A percentile compares a stretch with the other conserved stretches of the same genome.
Evolutionary conservation across 2,329 filamentous ascomycete genomes (phyloP).

Genomic region (Blastomyces gilchristii): DNA sequence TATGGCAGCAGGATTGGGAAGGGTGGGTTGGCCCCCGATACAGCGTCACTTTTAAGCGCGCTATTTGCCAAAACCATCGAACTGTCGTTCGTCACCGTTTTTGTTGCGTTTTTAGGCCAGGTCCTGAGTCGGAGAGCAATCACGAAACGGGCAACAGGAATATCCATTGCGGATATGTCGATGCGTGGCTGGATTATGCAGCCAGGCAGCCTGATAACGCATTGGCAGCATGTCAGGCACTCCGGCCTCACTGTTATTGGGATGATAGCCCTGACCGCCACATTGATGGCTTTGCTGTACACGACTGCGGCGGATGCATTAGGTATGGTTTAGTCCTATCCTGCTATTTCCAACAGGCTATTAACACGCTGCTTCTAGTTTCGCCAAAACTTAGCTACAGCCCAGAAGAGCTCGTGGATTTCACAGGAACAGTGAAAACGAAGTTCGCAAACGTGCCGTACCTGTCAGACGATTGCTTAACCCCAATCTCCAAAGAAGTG

Average conservation of each 20-base stretch:
- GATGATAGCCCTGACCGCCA: conserved; percentile 52
- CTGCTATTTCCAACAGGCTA: not conserved
- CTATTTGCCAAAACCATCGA: conserved; percentile 68
- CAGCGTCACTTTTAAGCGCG: conserved; percentile 57
- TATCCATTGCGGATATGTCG: conserved; percentile 65
- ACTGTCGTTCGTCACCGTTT: conserved; percentile 65
- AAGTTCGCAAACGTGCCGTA: conserved; percentile 55
- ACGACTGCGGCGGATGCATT: conserved; percentile 66
- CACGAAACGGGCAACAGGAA: conserved; percentile 48
- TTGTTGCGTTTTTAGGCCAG: conserved; percentile 65
- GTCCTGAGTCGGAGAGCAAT: conserved; percentile 61
- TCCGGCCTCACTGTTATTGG: conserved; percentile 56
- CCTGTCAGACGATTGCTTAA: conserved; percentile 48
- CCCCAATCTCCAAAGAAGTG: conserved; percentile 42
- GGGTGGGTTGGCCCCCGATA: conserved; percentile 47
- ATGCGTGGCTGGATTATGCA: conserved; percentile 69
- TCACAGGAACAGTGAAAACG: conserved; percentile 50
- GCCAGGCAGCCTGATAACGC: conserved; percentile 61
- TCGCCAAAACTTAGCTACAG: conserved; percentile 59
- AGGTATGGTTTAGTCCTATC: conserved; percentile 24
- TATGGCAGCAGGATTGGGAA: conserved; percentile 51
- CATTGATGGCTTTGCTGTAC: conserved; percentile 59
- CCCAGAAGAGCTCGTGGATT: conserved; percentile 37
- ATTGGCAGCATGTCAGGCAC: conserved; percentile 55
- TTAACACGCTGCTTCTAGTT: conserved; percentile 34